phyloP scores from a whole-genome alignment of 1,284 basidiomycete species.

The Ceratobasidium sp. region DNA sequence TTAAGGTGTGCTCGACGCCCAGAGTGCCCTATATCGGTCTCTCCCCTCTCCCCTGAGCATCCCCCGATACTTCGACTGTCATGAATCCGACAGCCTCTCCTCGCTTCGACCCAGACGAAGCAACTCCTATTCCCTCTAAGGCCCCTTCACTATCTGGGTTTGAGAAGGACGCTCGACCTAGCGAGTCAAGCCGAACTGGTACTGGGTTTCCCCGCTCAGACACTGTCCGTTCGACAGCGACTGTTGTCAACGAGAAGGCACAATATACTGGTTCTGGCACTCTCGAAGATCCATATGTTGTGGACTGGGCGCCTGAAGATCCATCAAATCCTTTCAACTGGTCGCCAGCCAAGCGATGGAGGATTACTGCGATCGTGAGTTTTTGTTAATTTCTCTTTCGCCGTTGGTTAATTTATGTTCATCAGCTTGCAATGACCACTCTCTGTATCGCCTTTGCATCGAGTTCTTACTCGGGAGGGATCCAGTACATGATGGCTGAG shows the following conservation, averaged over 20 bases:
- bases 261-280: constrained; percentile 50
- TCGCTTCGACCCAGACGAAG: constrained; percentile 31
- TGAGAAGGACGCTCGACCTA: constrained; percentile 10
- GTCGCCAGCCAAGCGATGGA: constrained; percentile 57
- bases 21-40: neutral
- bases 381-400: neutral
- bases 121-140: constrained; percentile 34
- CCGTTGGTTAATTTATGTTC: constrained; percentile 1
- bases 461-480: constrained; percentile 64
- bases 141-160: constrained; percentile 22
- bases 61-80: constrained; percentile 1
- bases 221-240: neutral
- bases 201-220: neutral
- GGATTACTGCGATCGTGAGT: constrained; percentile 61
- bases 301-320: constrained; percentile 64
- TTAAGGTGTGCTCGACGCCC: neutral
- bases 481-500: constrained; percentile 56
- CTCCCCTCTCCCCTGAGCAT: neutral
- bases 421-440: constrained; percentile 57
- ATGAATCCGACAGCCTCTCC: constrained; percentile 18
- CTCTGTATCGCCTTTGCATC: constrained; percentile 69
- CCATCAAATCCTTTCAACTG: constrained; percentile 70
- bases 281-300: constrained; percentile 58
- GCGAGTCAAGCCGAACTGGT: neutral
- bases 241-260: constrained; percentile 18